These are phyloP conservation scores for Abrus precatorius DNA, from an alignment of 306 rosid genomes.

Conservation along the genomic window DNA sequence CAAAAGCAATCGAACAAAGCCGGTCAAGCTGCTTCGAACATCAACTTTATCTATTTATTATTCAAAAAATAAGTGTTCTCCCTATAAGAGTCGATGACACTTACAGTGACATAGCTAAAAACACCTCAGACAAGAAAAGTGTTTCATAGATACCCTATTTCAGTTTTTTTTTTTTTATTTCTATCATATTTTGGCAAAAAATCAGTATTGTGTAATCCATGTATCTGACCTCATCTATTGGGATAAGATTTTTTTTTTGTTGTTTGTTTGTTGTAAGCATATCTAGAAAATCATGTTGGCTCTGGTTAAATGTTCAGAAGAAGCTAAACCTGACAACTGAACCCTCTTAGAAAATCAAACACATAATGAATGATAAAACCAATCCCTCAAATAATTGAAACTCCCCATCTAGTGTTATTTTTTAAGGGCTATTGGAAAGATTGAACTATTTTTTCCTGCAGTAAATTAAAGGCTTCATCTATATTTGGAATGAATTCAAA, in stretches of 20 bases:
- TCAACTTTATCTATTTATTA: too few relatives aligned
- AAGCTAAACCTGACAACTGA: constrained; percentile 12
- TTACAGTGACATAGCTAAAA: too few relatives aligned
- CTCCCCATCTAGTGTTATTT: not conserved
- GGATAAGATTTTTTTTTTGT: too few relatives aligned
- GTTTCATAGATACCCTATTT: too few relatives aligned
- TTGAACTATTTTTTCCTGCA: constrained; percentile 1
- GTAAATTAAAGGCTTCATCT: not conserved
- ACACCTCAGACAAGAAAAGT: too few relatives aligned
- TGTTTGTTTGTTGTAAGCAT: too few relatives aligned
- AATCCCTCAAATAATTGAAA: constrained; percentile 5
- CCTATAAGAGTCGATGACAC: too few relatives aligned
- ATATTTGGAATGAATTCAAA: not conserved
- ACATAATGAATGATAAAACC: constrained; percentile 17
- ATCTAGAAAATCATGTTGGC: not conserved
- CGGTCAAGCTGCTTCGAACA: constrained; percentile 56
- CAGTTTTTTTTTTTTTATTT: too few relatives aligned
- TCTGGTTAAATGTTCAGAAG: constrained; percentile 18
- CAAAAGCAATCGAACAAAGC: constrained; percentile 74
- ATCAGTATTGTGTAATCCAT: too few relatives aligned
- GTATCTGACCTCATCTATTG: too few relatives aligned
- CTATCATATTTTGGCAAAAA: too few relatives aligned
- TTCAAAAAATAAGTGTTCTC: too few relatives aligned
- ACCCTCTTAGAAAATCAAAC: constrained; percentile 2
- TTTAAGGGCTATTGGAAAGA: constrained; percentile 24